A percentile compares a stretch with the other conserved stretches of the same genome.
phyloP scores from a whole-genome alignment of 2,329 filamentous ascomycete genomes.

The Stachybotrys elegans region DNA sequence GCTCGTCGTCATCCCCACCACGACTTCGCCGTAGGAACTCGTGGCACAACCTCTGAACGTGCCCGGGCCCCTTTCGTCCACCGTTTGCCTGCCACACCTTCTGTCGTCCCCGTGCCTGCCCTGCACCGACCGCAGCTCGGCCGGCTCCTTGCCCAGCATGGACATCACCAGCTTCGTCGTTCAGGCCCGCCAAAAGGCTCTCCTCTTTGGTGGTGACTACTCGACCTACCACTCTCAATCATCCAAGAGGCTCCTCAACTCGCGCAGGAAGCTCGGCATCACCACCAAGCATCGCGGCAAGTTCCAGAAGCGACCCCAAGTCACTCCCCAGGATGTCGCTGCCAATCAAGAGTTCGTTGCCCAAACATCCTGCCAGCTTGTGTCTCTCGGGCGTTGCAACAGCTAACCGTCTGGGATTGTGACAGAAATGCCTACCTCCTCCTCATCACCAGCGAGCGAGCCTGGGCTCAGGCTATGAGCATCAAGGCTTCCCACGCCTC shows the following conservation, averaged over 20 bases:
- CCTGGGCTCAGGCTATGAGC: slow-evolving; percentile 93
- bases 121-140: too few species aligned
- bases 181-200: slow-evolving; percentile 72
- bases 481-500: slow-evolving; percentile 80
- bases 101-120: background rate
- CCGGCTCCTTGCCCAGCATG: slow-evolving; percentile 47
- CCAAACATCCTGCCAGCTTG: background rate
- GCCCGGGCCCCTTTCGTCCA: too few species aligned
- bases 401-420: slow-evolving; percentile 6
- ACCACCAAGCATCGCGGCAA: slow-evolving; percentile 83
- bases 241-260: slow-evolving; percentile 73
- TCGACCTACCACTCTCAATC: slow-evolving; percentile 76
- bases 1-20: background rate
- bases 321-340: slow-evolving; percentile 71
- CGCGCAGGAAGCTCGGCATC: slow-evolving; percentile 79
- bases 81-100: too few species aligned
- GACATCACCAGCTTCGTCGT: slow-evolving; percentile 85
- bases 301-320: slow-evolving; percentile 63
- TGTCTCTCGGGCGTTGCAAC: slow-evolving; percentile 1
- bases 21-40: too few species aligned
- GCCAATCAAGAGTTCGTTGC: slow-evolving; percentile 66
- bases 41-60: background rate
- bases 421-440: slow-evolving; percentile 70
- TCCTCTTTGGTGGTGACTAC: slow-evolving; percentile 87
- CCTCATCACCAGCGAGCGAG: slow-evolving; percentile 80